Base-by-base conservation (phyloP, 2,329 filamentous ascomycete species). In the Knufia fluminis region DNA sequence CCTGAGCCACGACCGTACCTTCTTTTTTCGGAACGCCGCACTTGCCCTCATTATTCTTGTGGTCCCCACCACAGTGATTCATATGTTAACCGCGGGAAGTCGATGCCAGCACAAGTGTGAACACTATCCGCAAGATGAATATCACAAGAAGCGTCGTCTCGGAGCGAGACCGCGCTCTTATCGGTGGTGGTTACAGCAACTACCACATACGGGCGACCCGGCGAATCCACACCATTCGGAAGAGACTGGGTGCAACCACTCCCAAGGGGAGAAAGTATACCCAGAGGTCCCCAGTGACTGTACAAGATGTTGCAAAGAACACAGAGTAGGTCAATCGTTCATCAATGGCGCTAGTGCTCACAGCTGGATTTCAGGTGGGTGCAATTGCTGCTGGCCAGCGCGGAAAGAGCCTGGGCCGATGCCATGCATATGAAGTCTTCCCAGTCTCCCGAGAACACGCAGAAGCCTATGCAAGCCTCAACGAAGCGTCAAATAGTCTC, bases 361-460 rank as follows among this genome's bases (percentile, higher is more conserved):
- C 48, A 44, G n/a, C n/a, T n/a, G n/a, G n/a, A 45, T 52, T 14
- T 40, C 31, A 94, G 87, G 67, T 86, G 82, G 68, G 78, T 83
- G 43, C 76, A 85, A 57, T 74, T 96, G n/a, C 74, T 91, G 26
- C 76, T 98, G 50, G 80, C 96, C 61, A 86, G 82, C 33, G 82
- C 90, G 53, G 92, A 98, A 71, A 80, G 92, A 56, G 87, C 90
- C 46, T 97, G 89, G 87, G 91, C 92, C 32, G 84, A 95, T 66
- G 91, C 90, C 51, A 94, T 97, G 89, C 82, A 85, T 64, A 88
- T 96, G 77, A 96, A 94, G 68, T 79, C 87, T 3, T 73, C 80
- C 17, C 87, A 94, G 64, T 79, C 86, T 33, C 78, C 85, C 59
- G 87, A 92, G 59, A 81, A 83, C 53, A 72, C 75, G 32, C 70